Conservation (phyloP, 139 green algal species). For the Micromonas pusilla region DNA sequence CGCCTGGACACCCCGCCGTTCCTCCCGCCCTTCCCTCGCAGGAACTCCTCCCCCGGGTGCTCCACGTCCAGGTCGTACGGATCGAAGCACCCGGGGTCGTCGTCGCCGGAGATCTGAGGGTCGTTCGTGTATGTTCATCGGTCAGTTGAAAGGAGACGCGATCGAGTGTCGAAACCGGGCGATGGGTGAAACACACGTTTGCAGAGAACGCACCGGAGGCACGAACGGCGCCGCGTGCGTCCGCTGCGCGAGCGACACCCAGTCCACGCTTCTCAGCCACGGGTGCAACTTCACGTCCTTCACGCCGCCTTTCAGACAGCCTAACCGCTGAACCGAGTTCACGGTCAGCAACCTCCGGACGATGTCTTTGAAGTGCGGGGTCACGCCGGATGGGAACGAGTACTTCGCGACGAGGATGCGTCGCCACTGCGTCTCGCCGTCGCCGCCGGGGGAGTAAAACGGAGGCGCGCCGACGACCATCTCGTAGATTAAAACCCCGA, state of each 20-base stretch:
- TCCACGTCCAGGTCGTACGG: background rate
- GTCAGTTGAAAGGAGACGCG: no score
- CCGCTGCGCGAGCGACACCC: constrained; percentile 40
- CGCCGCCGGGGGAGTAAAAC: constrained; percentile 54
- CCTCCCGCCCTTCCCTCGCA: background rate
- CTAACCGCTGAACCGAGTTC: constrained; percentile 41
- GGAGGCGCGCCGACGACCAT: constrained; percentile 73
- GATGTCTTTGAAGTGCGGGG: constrained; percentile 43
- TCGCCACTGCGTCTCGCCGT: constrained; percentile 44
- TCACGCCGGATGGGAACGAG: constrained; percentile 44
- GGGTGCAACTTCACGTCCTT: constrained; percentile 53
- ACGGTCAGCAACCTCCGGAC: constrained; percentile 46
- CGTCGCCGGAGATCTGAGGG: no score
- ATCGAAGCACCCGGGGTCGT: background rate
- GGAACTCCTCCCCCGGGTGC: background rate
- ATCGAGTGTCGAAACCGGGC: no score
- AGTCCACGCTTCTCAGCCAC: constrained; percentile 59
- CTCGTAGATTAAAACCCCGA: constrained; percentile 84
- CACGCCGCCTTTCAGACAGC: constrained; percentile 30
- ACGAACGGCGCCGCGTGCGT: background rate
- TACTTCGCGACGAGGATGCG: constrained; percentile 51
- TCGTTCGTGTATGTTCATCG: no score
- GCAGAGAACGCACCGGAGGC: background rate
- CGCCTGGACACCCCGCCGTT: background rate
- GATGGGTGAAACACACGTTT: no score